Conservation (phyloP, 306 rosid genomes). For the Pachyrhizus erosus region DNA sequence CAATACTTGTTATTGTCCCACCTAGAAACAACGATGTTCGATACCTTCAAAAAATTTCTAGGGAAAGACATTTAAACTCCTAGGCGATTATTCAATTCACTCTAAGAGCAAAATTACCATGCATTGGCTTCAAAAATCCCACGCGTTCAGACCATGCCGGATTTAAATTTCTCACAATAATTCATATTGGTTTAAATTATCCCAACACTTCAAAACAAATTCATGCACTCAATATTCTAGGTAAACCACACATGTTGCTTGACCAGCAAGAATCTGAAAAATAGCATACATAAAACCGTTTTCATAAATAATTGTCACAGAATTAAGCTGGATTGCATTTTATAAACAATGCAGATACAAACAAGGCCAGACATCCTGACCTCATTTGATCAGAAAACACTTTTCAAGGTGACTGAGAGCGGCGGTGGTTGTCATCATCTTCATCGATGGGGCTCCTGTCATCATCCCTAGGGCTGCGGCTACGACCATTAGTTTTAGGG, state of each 20-base stretch:
- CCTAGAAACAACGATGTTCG: too few species aligned
- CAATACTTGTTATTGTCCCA: too few species aligned
- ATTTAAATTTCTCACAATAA: not conserved
- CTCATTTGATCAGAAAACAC: not conserved
- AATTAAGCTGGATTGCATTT: slow-evolving; percentile 10
- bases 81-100: not conserved
- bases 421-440: slow-evolving; percentile 53
- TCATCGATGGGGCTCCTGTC: slow-evolving; percentile 64
- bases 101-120: too few species aligned
- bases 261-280: slow-evolving; percentile 1
- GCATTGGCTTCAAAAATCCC: not conserved
- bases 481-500: slow-evolving; percentile 46
- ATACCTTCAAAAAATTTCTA: not conserved
- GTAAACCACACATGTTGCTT: not conserved
- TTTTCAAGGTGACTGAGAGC: slow-evolving; percentile 56
- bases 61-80: not conserved
- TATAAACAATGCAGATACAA: slow-evolving; percentile 20
- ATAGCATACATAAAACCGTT: slow-evolving; percentile 29
- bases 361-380: not conserved
- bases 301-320: not conserved
- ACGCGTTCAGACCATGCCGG: not conserved
- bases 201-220: not conserved
- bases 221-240: not conserved
- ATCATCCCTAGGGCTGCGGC: slow-evolving; percentile 42
- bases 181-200: not conserved